Evolutionary conservation across 2,329 filamentous ascomycete genomes (phyloP), one percentile per base, ranked within the genome.

Genomic region (Aspergillus neoniger): DNA sequence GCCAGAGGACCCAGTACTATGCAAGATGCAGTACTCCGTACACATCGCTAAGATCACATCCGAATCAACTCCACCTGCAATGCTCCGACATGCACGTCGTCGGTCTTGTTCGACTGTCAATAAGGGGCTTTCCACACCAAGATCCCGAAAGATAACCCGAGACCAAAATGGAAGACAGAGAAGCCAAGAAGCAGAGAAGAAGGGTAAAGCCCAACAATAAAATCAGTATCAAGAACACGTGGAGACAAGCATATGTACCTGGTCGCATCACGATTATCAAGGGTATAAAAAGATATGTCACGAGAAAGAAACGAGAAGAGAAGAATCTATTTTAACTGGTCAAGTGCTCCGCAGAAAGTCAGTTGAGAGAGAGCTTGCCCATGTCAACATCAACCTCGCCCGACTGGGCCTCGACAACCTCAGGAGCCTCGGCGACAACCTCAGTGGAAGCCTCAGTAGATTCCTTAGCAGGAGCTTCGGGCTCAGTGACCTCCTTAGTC

Each of bases 331-430:
- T 54, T 50, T 15, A 56, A 41, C 25, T 52, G 53, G 15, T 54
- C 54, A 59, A 28, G 14, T 25, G 19, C n/a, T 28, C 21, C 49
- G 51, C 53, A 32, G 12, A 14, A 14, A 30, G 4, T 59, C 63
- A 73, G 58, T 65, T 67, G 50, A 71, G 59, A 23, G 67, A 60
- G 49, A 72, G 57, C 36, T 62, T 69, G 51, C 62, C 64, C 55
- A 71, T 65, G 49, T 72, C 70, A 61, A 70, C 62, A n/a, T 69
- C 70, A 52, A 66, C 63, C 7, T 66, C 65, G 55, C 63, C 58
- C 14, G 64, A 50, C 49, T 67, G 66, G 23, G 49, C 25, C 19
- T 63, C 21, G 17, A 82, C 15, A 85, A 87, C 48, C 30, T 66
- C 60, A 30, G 61, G 47, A 25, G 32, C 48, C 4, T 62, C 58